These are phyloP conservation scores for Schizochytrium sp. DNA, from an alignment of 108 stramenopile genomes.

Conservation along the genomic window DNA sequence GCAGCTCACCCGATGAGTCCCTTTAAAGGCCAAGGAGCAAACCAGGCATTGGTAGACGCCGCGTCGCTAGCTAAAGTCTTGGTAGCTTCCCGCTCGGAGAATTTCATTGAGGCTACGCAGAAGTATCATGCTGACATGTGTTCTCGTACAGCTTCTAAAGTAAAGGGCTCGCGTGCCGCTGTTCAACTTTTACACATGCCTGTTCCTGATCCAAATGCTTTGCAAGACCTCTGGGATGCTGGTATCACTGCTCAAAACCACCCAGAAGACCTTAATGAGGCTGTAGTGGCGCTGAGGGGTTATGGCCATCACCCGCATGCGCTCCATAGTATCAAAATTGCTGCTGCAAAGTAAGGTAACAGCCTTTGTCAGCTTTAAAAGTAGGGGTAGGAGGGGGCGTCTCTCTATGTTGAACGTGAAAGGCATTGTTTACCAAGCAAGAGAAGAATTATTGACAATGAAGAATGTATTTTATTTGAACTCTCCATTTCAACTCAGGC, in stretches of 20 bases:
- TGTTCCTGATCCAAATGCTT: neutral
- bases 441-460: neutral
- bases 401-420: too few relatives aligned
- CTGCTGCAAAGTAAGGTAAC: neutral
- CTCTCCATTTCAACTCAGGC: neutral
- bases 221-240: constrained; percentile 25
- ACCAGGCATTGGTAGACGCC: constrained; percentile 67
- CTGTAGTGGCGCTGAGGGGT: neutral
- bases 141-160: constrained; percentile 26
- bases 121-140: constrained; percentile 6
- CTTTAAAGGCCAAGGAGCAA: constrained; percentile 70
- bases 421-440: neutral
- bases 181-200: neutral
- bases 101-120: neutral
- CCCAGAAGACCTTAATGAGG: constrained; percentile 21
- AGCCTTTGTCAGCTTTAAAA: neutral
- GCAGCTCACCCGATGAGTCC: constrained; percentile 69
- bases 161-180: constrained; percentile 7
- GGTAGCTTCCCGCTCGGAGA: neutral
- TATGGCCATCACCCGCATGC: constrained; percentile 48
- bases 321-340: constrained; percentile 6
- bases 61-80: constrained; percentile 26
- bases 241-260: neutral
- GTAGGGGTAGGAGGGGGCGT: neutral
- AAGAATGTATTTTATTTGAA: too few relatives aligned